Evolutionary conservation across 768 basidiomycete species (phyloP).

Genomic region (Hygrophorus pudorinus): DNA sequence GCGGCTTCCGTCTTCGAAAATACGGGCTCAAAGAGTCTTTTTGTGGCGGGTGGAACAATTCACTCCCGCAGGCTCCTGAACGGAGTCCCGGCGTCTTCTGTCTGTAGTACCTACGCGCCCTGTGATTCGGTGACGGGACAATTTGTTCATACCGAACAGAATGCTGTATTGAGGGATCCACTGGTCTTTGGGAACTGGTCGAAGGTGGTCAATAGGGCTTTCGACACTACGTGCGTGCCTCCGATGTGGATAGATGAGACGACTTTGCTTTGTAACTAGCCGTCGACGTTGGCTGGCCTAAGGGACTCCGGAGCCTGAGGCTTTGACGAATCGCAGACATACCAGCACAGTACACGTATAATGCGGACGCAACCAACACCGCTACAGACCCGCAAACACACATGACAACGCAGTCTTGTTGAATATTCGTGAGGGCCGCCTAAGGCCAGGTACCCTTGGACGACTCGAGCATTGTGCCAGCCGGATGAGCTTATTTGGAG

Average conservation of each 20-base stretch:
- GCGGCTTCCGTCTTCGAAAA: constrained; percentile 29
- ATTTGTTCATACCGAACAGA: constrained; percentile 37
- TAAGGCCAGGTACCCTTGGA: too few species aligned
- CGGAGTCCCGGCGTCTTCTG: constrained; percentile 17
- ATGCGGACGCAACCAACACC: too few species aligned
- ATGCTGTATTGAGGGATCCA: constrained; percentile 13
- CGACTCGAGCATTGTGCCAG: too few species aligned
- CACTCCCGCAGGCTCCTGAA: constrained; percentile 37
- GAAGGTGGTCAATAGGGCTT: constrained; percentile 22
- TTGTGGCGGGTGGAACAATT: constrained; percentile 37
- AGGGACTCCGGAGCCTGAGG: too few species aligned
- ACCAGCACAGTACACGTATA: too few species aligned
- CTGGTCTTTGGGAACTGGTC: constrained; percentile 25
- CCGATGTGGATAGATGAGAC: constrained; percentile 10
- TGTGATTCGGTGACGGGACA: constrained; percentile 20
- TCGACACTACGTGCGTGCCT: constrained; percentile 13
- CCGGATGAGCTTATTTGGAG: too few species aligned
- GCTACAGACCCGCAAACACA: too few species aligned
- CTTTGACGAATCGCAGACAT: too few species aligned
- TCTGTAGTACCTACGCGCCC: constrained; percentile 21
- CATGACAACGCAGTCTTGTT: too few species aligned
- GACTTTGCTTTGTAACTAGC: constrained; percentile 10
- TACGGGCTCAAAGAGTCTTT: constrained; percentile 29
- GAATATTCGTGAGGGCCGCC: too few species aligned
- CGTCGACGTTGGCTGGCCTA: too few species aligned